Base-by-base conservation (phyloP, 2,329 filamentous ascomycete genomes). In the Aureobasidium subglaciale region DNA sequence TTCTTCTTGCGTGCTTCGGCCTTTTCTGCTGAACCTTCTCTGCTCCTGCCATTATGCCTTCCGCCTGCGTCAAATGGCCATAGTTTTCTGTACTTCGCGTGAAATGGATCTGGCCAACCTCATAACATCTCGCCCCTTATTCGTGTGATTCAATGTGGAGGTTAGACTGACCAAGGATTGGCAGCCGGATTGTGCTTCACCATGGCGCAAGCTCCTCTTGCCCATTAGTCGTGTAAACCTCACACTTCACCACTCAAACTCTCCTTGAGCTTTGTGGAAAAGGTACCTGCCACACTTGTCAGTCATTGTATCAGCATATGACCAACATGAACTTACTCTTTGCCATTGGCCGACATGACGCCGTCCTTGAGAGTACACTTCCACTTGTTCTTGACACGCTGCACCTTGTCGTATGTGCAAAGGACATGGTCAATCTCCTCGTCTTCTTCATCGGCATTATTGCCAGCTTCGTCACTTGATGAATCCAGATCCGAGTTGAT, bases 401-500 rank as follows among this genome's bases (percentile, higher is more conserved):
- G 92, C 9, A 99, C 93, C 77, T 99, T 99, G 77, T 99, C 93
- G 70, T 99, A 99, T 69, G 95, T 96, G 77, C 93, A 99, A 37
- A 99, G 84, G 88, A 99, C 97, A 61, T 87, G 82, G 32, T 85
- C 82, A 40, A 95, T 91, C 58, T 95, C 90, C 13, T 90, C 88
- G 49, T 93, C 91, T 30, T 93, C 89, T 22, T 92, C 88, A 22
- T 93, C 90, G 27, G 88, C 85, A 16, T 70, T 67, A 49, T 48
- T 62, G 60, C 62, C 50, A 59, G 52, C 73, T 10, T 89, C 85
- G 59, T 97, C 93, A 60, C 97, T 91, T 67, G 97, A 93, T 67
- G 99, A 93, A 68, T 99, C 93, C 3, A 99, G 83, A 65, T 99
- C 93, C 0, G 93, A 97, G 71, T 99, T 99, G 74, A 99, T 99